A percentile compares a stretch with the other conserved stretches of the same genome.
phyloP scores from a whole-genome alignment of 768 basidiomycete genomes.

The Boletus eberwhitei region DNA sequence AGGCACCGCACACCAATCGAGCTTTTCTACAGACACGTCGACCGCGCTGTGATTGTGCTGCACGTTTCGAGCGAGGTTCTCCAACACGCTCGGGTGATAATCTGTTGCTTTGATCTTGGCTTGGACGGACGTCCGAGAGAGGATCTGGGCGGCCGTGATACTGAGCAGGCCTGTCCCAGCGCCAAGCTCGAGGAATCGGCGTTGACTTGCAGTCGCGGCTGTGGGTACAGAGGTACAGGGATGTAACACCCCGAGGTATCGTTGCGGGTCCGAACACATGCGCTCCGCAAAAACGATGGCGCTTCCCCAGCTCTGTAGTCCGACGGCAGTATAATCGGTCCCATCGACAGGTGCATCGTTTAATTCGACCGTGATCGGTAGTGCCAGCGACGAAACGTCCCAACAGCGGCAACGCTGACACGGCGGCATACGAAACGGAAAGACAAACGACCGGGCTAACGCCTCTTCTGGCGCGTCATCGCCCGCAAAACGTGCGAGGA shows the following conservation, averaged over 20 bases:
- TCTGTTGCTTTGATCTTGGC: slow-evolving; percentile 64
- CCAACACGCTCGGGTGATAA: slow-evolving; percentile 71
- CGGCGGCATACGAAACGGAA: slow-evolving; percentile 33
- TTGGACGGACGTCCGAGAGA: slow-evolving; percentile 17
- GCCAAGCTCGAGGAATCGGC: slow-evolving; percentile 73
- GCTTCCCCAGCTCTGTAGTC: slow-evolving; percentile 83
- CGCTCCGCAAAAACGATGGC: slow-evolving; percentile 67
- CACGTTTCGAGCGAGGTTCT: slow-evolving; percentile 64
- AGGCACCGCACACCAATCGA: slow-evolving; percentile 65
- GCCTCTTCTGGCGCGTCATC: slow-evolving; percentile 40
- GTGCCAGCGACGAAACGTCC: not conserved
- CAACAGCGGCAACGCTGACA: not conserved
- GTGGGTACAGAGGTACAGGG: not conserved
- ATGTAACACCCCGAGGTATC: slow-evolving; percentile 34
- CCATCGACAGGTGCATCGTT: slow-evolving; percentile 65
- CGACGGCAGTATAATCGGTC: slow-evolving; percentile 74
- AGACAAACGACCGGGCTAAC: slow-evolving; percentile 51
- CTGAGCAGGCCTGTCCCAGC: slow-evolving; percentile 85
- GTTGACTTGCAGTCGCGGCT: not conserved
- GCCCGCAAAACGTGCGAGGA: slow-evolving; percentile 53
- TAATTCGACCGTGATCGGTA: slow-evolving; percentile 48
- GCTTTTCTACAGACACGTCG: slow-evolving; percentile 42
- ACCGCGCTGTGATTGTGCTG: slow-evolving; percentile 42
- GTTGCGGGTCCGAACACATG: slow-evolving; percentile 48
- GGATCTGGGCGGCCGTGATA: slow-evolving; percentile 55